Evolutionary conservation across 305 asterid genomes (phyloP).

Genomic region (Fraxinus albicans): DNA sequence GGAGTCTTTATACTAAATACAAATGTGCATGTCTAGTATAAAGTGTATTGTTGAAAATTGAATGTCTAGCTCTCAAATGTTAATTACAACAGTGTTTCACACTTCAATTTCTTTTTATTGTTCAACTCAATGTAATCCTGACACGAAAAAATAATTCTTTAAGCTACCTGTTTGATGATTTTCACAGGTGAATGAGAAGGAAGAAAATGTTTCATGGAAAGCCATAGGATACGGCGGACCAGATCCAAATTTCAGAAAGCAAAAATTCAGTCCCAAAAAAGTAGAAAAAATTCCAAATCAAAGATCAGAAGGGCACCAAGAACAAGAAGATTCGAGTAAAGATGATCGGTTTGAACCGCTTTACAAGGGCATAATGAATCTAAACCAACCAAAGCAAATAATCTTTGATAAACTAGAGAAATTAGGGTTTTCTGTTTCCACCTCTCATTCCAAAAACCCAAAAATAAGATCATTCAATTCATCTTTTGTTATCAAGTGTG

Average conservation of each 20-base stretch:
- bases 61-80: neutral
- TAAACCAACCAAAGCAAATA: slow-evolving; percentile 28
- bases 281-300: slow-evolving; percentile 22
- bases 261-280: neutral
- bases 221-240: slow-evolving; percentile 76
- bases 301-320: slow-evolving; percentile 11
- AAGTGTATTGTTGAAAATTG: neutral
- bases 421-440: slow-evolving; percentile 46
- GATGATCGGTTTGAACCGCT: slow-evolving; percentile 50
- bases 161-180: neutral
- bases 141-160: neutral
- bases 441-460: slow-evolving; percentile 5
- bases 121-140: neutral
- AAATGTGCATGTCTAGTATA: neutral
- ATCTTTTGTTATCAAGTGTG: slow-evolving; percentile 54
- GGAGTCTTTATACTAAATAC: neutral
- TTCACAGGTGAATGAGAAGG: slow-evolving; percentile 56
- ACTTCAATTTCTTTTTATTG: neutral
- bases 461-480: slow-evolving; percentile 26
- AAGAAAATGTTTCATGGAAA: slow-evolving; percentile 62
- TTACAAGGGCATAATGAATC: slow-evolving; percentile 43
- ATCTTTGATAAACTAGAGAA: slow-evolving; percentile 31
- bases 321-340: slow-evolving; percentile 5
- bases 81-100: neutral
- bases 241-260: slow-evolving; percentile 38